Evolutionary conservation across 2,329 filamentous ascomycete genomes (phyloP), one percentile per base, ranked within the genome.

Genomic region (Xylariaceae sp.): DNA sequence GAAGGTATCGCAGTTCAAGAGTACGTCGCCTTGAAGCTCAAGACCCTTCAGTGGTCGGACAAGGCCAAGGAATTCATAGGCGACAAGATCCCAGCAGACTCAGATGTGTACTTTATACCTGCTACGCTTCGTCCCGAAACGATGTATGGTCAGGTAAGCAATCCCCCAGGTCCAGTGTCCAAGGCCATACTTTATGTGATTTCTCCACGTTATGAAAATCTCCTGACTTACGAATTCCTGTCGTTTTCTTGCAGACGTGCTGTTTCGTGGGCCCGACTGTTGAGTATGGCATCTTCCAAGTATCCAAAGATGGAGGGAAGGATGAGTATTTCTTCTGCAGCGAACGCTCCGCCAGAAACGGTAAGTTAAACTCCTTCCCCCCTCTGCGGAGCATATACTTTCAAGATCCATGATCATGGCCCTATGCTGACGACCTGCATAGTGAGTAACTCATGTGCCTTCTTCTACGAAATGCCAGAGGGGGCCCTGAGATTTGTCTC

Each of bases 41-140:
- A 86, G 66, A 85, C 94, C 18, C 77, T 89, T 52, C 85, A 95
- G 59, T 98, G 89, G 89, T 77, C 88, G 1, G 78, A 84, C 19
- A 74, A 81, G 47, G 85, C 88, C 16, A 77, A 79, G 48, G 26
- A 13, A 28, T 8, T 28, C 26, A 28, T 97, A 42, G 75, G 83
- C 60, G 82, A 78, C 49, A 92, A 90, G 68, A 68, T 97, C 3
- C 85, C 90, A 5, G 74, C 81, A 24, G 80, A 76, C 48, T 83
- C 86, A 31, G 84, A 84, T 46, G 83, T 96, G 40, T 97, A 83
- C 69, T 84, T 97, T 55, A 79, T 97, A 9, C 85, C 92, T 9
- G 92, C 92, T 12, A 97, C 92, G 39, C 75, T 98, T 46, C 77
- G 92, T 46, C 88, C 92, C 2, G 92, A 98, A 71, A 98, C 92